Evolutionary conservation across 495 filamentous ascomycete genomes (phyloP).

Genomic region (Lepraria neglecta): DNA sequence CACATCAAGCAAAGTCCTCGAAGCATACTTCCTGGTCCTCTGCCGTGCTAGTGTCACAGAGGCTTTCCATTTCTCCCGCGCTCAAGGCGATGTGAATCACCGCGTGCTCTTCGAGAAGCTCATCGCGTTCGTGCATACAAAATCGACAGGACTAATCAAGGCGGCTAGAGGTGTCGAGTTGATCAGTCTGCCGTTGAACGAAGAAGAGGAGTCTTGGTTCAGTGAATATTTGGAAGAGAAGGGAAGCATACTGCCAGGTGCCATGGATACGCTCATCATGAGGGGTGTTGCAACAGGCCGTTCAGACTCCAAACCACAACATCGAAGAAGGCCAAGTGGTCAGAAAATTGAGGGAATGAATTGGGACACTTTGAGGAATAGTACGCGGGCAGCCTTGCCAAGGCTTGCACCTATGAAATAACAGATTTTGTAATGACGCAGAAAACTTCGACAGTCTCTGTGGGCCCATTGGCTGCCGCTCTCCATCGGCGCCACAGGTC

Average conservation of each 20-base stretch:
- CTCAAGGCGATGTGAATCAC: conserved; percentile 53
- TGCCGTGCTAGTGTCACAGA: conserved; percentile 61
- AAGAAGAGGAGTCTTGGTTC: conserved; percentile 67
- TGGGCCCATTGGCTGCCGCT: too few species aligned
- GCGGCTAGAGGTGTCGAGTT: conserved; percentile 59
- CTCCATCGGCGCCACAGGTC: too few species aligned
- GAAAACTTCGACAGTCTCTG: too few species aligned
- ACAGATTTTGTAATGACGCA: too few species aligned
- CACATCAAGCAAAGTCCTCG: conserved; percentile 49
- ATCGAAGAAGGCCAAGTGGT: conserved; percentile 31
- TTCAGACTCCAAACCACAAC: neutral
- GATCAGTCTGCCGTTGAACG: conserved; percentile 60
- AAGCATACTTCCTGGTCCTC: conserved; percentile 59
- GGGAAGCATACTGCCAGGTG: conserved; percentile 52
- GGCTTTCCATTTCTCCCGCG: conserved; percentile 66
- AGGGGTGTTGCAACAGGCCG: conserved; percentile 51
- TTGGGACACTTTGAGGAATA: conserved; percentile 38
- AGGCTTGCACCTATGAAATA: neutral
- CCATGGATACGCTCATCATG: conserved; percentile 66
- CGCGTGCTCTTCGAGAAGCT: conserved; percentile 59
- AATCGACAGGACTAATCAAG: conserved; percentile 38
- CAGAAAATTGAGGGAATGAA: conserved; percentile 48
- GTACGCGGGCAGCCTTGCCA: neutral
- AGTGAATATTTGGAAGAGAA: conserved; percentile 54
- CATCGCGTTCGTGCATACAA: conserved; percentile 54